Evolutionary conservation across 139 green algal species (phyloP).

Genomic region (Micromonas pusilla): DNA sequence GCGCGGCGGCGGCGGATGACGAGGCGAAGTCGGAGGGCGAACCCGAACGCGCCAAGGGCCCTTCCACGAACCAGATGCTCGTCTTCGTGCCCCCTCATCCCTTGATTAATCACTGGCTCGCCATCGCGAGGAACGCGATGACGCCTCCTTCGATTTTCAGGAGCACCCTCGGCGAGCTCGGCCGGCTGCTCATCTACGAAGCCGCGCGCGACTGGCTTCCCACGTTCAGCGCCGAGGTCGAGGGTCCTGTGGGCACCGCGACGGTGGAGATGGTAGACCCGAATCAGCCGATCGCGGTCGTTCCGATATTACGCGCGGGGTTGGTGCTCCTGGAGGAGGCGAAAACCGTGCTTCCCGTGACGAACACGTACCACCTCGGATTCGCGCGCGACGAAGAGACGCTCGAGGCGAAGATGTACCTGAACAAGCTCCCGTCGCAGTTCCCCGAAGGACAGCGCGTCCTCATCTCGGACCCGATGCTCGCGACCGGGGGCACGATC

Average conservation of each 20-base stretch:
- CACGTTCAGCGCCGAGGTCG: conserved; percentile 66
- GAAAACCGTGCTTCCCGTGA: conserved; percentile 57
- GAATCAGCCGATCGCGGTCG: conserved; percentile 72
- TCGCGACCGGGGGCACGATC: conserved; percentile 81
- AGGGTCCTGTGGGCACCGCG: conserved; percentile 71
- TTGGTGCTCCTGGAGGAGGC: conserved; percentile 75
- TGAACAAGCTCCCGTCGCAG: conserved; percentile 67
- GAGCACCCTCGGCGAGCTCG: conserved; percentile 75
- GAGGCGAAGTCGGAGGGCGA: not conserved
- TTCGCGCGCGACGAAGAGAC: conserved; percentile 78
- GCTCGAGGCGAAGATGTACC: conserved; percentile 69
- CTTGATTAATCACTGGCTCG: conserved; percentile 93
- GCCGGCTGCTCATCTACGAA: conserved; percentile 86
- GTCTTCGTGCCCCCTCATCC: conserved; percentile 92
- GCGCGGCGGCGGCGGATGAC: no score
- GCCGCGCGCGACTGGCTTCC: conserved; percentile 73
- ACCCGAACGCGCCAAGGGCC: not conserved
- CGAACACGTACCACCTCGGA: conserved; percentile 79
- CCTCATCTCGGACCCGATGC: conserved; percentile 79
- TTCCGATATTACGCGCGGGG: conserved; percentile 81
- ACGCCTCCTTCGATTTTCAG: conserved; percentile 81
- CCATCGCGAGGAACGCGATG: conserved; percentile 71
- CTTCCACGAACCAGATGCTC: conserved; percentile 44
- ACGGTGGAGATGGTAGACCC: conserved; percentile 77
- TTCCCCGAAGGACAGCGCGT: conserved; percentile 38